Evolutionary conservation across 2,329 filamentous ascomycete genomes (phyloP).

Genomic region (Exserohilum turcica): DNA sequence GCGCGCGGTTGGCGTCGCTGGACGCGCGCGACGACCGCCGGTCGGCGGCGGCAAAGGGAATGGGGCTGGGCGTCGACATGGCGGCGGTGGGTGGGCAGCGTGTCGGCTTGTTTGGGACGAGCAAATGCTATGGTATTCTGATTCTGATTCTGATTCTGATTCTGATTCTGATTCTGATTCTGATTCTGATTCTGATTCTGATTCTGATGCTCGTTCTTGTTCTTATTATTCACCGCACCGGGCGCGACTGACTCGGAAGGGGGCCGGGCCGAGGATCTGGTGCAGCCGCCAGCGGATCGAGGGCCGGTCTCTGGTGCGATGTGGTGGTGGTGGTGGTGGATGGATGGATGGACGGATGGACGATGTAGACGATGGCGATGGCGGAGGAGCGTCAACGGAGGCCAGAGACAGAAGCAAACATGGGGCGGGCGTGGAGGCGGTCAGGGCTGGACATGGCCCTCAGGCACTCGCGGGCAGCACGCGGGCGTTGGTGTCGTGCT

Average conservation of each 20-base stretch:
- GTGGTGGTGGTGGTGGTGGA: constrained; percentile 3
- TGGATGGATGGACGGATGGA: too few relatives aligned
- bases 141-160: too few relatives aligned
- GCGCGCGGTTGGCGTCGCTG: constrained; percentile 37
- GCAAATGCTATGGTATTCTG: too few relatives aligned
- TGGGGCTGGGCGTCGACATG: constrained; percentile 46
- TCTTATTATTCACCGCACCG: neutral
- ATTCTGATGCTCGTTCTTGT: too few relatives aligned
- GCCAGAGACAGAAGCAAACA: constrained; percentile 17
- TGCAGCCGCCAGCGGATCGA: constrained; percentile 5
- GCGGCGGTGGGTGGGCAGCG: constrained; percentile 2
- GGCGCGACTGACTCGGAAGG: neutral
- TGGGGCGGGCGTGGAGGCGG: constrained; percentile 25
- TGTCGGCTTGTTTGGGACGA: too few relatives aligned
- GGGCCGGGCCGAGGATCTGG: neutral
- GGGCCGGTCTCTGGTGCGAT: constrained; percentile 8
- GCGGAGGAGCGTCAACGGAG: constrained; percentile 9
- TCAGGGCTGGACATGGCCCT: constrained; percentile 28
- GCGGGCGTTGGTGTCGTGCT: constrained; percentile 13
- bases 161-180: too few relatives aligned
- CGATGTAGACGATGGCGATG: neutral
- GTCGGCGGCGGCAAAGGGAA: constrained; percentile 45
- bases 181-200: too few relatives aligned
- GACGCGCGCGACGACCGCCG: constrained; percentile 44
- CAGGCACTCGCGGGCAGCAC: constrained; percentile 16